Conservation (phyloP, 306 rosid genomes). For the Quercus mongolica region DNA sequence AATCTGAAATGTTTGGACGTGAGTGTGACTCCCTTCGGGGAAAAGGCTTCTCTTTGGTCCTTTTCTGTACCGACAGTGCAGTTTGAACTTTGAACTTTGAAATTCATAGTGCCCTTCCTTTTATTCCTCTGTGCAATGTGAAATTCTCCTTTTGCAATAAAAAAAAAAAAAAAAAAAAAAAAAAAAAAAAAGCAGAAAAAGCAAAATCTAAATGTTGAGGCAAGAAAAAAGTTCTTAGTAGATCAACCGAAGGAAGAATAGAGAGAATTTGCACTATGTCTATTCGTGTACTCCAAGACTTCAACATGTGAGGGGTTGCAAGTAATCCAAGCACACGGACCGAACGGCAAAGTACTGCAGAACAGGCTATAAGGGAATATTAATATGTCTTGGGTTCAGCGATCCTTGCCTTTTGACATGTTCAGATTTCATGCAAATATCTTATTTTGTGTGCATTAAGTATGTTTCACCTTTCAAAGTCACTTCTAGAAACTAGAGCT, state of each 20-base stretch:
- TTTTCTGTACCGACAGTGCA: too few relatives aligned
- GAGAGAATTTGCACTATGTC: neutral
- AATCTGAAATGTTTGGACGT: neutral
- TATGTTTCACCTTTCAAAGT: neutral
- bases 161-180: neutral
- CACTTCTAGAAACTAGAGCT: neutral
- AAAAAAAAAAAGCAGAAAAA: neutral
- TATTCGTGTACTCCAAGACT: neutral
- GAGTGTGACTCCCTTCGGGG: neutral
- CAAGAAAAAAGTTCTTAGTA: neutral
- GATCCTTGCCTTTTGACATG: neutral
- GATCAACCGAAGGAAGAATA: neutral
- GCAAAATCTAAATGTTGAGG: neutral
- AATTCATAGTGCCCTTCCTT: neutral
- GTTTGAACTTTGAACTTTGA: neutral
- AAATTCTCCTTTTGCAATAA: neutral
- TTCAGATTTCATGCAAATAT: neutral
- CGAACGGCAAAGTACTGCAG: neutral
- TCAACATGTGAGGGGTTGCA: slow-evolving; percentile 22
- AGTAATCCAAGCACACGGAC: slow-evolving; percentile 16
- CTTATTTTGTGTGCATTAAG: neutral
- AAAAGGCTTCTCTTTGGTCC: neutral
- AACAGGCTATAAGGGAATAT: neutral
- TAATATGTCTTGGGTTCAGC: neutral
- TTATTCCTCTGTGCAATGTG: neutral